Base-by-base conservation (phyloP, 768 basidiomycete genomes). In the Phaeolepiota aurea region DNA sequence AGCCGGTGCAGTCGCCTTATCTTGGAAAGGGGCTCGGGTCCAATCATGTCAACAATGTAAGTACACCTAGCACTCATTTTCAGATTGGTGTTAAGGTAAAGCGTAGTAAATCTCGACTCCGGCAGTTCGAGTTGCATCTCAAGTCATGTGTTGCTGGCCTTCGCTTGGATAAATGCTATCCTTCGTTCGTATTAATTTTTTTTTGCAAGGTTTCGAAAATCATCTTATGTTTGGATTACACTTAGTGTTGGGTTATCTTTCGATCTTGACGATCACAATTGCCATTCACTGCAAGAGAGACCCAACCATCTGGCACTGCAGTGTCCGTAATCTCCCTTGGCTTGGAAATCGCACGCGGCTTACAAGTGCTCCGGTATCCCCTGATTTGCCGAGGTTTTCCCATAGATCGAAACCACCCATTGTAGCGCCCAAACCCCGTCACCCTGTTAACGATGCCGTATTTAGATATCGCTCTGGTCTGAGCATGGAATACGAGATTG, bases 121-220 rank as follows among this genome's bases (percentile, higher is more conserved):
- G n/a, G n/a, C n/a, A n/a, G n/a, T n/a, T n/a, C n/a, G n/a, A 48
- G 53, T 13, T 87, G 83, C 51, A 56, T 59, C 3, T 83, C 84
- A 5, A 65, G 68, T 15, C 65, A 58, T 33, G 64, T 80, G 20
- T 60, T 86, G 20, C 59, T 77, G 45, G 77, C 70, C 2, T 81
- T 84, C 49, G 65, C 74, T 38, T 83, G 80, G 81, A 58, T 64
- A 31, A 68, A 59, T 48, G 52, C 58, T 32, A 48, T 58, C 12
- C 40, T 56, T 23, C 44, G 62, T 64, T 42, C 40, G 62, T 13
- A 30, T 15, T 16, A 35, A 14, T 5, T 35, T 38, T 21, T 21
- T 25, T 28, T 33, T 38, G 12, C 40, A 13, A 15, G 13, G 23
- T 36, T 20, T 5, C 31, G 20, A n/a, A n/a, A 32, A 37, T 2